These are phyloP conservation scores for Rossbeevera mucosa DNA, from an alignment of 768 basidiomycete genomes.

Conservation along the genomic window DNA sequence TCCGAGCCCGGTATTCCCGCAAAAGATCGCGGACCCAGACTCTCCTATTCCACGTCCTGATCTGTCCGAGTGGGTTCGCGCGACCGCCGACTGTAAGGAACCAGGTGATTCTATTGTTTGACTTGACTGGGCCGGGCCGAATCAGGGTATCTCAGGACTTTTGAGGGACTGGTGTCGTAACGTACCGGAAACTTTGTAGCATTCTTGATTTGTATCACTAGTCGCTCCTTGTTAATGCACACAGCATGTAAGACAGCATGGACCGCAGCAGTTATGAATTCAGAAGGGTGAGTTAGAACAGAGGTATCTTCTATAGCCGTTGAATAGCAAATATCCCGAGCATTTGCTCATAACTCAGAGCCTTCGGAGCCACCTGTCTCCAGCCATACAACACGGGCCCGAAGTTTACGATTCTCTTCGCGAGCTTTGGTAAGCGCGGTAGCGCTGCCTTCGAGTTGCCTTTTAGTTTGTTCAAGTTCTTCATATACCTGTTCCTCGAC, in stretches of 20 bases:
- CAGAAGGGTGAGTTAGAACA: slow-evolving; percentile 12
- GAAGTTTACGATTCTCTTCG: slow-evolving; percentile 54
- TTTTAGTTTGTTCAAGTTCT: slow-evolving; percentile 45
- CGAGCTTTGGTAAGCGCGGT: slow-evolving; percentile 41
- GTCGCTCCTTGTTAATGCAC: slow-evolving; percentile 5
- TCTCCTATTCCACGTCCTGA: slow-evolving; percentile 52
- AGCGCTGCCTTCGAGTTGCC: slow-evolving; percentile 43
- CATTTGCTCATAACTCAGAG: slow-evolving; percentile 26
- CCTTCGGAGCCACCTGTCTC: slow-evolving; percentile 34
- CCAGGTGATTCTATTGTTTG: slow-evolving; percentile 10
- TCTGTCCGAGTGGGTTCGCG: slow-evolving; percentile 50
- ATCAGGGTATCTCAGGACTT: neutral
- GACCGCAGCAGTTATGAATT: slow-evolving; percentile 4
- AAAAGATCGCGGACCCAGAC: slow-evolving; percentile 43
- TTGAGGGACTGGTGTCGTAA: neutral
- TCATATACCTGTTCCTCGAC: slow-evolving; percentile 52
- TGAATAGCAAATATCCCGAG: slow-evolving; percentile 2
- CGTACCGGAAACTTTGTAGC: neutral
- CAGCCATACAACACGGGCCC: slow-evolving; percentile 33
- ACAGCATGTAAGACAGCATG: neutral
- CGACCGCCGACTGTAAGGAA: slow-evolving; percentile 32
- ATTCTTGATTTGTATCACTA: slow-evolving; percentile 11
- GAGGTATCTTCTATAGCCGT: slow-evolving; percentile 1
- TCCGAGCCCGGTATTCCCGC: slow-evolving; percentile 46
- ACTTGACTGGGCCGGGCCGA: slow-evolving; percentile 5